A percentile compares a stretch with the other conserved stretches of the same genome.
Conservation (phyloP, 1,284 basidiomycete species). For the Peniophora sp. region DNA sequence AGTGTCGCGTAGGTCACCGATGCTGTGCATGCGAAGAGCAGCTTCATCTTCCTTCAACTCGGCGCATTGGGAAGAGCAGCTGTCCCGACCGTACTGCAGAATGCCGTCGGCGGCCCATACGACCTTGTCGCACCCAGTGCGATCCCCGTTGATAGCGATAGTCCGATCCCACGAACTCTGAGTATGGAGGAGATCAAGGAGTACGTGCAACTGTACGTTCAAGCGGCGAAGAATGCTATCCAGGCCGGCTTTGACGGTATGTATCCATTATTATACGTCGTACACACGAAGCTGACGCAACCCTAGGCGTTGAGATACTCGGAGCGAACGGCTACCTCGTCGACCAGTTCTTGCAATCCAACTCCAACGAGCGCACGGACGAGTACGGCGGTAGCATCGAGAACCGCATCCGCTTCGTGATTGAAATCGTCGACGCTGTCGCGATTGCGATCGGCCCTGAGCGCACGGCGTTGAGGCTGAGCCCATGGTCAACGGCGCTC, state of each 20-base stretch:
- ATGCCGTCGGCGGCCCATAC: slow-evolving; percentile 19
- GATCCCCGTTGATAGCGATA: slow-evolving; percentile 31
- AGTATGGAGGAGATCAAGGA: slow-evolving; percentile 17
- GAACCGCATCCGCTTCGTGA: slow-evolving; percentile 42
- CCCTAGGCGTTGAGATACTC: slow-evolving; percentile 23
- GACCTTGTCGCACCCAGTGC: slow-evolving; percentile 31
- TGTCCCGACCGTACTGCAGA: slow-evolving; percentile 16
- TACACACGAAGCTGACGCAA: too few relatives aligned
- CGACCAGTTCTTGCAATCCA: slow-evolving; percentile 30
- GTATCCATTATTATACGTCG: too few relatives aligned
- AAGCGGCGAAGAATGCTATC: slow-evolving; percentile 16
- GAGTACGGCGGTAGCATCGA: slow-evolving; percentile 49
- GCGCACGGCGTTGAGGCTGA: slow-evolving; percentile 32
- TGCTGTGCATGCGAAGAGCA: slow-evolving; percentile 31
- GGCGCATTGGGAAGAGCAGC: slow-evolving; percentile 37
- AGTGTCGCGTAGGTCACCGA: slow-evolving; percentile 23
- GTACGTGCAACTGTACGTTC: slow-evolving; percentile 13
- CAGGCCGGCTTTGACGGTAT: slow-evolving; percentile 22
- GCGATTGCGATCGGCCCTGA: slow-evolving; percentile 16
- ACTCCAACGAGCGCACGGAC: slow-evolving; percentile 46
- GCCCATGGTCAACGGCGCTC: slow-evolving; percentile 24
- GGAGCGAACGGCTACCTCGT: slow-evolving; percentile 31
- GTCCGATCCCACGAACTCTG: slow-evolving; percentile 15
- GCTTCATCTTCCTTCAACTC: slow-evolving; percentile 31
- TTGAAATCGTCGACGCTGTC: slow-evolving; percentile 31